Base-by-base conservation (phyloP, 768 basidiomycete genomes). In the Leccinum variicolor region DNA sequence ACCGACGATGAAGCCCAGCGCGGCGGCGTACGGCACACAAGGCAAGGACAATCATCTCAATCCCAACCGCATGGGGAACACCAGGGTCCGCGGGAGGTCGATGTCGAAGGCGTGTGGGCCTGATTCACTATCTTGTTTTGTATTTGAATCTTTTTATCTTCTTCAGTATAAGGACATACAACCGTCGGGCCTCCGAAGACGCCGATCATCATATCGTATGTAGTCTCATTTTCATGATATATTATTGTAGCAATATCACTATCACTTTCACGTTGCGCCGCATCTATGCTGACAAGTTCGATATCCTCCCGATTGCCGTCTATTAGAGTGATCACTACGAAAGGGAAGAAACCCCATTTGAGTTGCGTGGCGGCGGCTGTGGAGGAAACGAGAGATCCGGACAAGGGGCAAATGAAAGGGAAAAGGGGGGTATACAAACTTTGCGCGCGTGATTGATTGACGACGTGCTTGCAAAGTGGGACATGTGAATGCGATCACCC, bases 71-170 rank as follows among this genome's bases (percentile, higher is more conserved):
- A 53, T 2, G 61, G 29, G 52, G 58, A 61, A 26, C 52, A 29
- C 1, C 43, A 23, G 7, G 63, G 65, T 15, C 65, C 81, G 2
- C 69, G 77, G 33, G 81, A 81, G 62, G 70, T 81, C 7, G 76
- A 79, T 39, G 73, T 74, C 0, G 77, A 79, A 51, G 72, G 62
- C 6, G 64, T 74, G 1, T 79, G 78, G 79, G 70, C 59, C 21
- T 64, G 56, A 70, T 49, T n/a, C 25, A 15, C 6, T 47, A 13
- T 46, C 7, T 23, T 46, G 8, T 19, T 10, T 9, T 28, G 47
- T 8, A 28, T 48, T 28, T 9, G 2, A 7, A 15, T 48, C 17
- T 26, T n/a, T n/a, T 39, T 39, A 39, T 39, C 17, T n/a, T 39
- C 17, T 9, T 17, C 36, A n/a, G 9, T 39, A 39, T n/a, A 39